These are phyloP conservation scores for Neurospora sp. DNA, from an alignment of 495 filamentous ascomycete genomes.

Conservation along the genomic window DNA sequence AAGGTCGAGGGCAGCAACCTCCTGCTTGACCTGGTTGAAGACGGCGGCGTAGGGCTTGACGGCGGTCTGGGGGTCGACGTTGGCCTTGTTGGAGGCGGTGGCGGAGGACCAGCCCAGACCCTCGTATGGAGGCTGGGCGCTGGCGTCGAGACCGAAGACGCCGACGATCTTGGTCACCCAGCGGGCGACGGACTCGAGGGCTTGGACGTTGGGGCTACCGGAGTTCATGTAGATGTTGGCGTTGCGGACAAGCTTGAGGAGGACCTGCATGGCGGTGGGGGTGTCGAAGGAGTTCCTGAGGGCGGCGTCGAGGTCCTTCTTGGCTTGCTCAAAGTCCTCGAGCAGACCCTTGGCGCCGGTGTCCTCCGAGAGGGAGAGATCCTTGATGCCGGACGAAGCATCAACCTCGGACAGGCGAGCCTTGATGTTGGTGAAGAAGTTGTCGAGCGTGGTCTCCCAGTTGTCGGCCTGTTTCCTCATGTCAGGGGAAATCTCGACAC, in stretches of 20 bases:
- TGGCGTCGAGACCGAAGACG: constrained; percentile 77
- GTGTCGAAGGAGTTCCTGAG: constrained; percentile 90
- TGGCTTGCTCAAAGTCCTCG: constrained; percentile 48
- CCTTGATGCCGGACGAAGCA: constrained; percentile 34
- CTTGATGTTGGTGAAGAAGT: constrained; percentile 80
- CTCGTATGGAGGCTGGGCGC: constrained; percentile 44
- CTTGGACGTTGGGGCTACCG: constrained; percentile 38
- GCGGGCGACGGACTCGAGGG: constrained; percentile 51
- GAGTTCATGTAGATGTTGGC: constrained; percentile 61
- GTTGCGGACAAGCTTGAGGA: constrained; percentile 64
- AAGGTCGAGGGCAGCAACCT: constrained; percentile 28
- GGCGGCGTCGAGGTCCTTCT: constrained; percentile 53
- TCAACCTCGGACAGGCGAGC: constrained; percentile 42
- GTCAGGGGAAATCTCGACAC: constrained; percentile 81
- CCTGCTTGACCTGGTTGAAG: constrained; percentile 27
- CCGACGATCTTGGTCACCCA: constrained; percentile 81
- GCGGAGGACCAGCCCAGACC: constrained; percentile 77
- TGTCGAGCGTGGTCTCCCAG: constrained; percentile 79
- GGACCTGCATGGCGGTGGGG: constrained; percentile 58
- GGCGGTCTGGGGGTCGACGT: constrained; percentile 31
- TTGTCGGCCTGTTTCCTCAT: constrained; percentile 58
- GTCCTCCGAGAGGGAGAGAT: constrained; percentile 27
- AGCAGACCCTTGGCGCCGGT: constrained; percentile 17
- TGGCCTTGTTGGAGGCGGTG: constrained; percentile 46
- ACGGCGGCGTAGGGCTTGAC: constrained; percentile 37